These are phyloP conservation scores for Paecilomyces sp. DNA, from an alignment of 2,329 filamentous ascomycete genomes.

Conservation along the genomic window DNA sequence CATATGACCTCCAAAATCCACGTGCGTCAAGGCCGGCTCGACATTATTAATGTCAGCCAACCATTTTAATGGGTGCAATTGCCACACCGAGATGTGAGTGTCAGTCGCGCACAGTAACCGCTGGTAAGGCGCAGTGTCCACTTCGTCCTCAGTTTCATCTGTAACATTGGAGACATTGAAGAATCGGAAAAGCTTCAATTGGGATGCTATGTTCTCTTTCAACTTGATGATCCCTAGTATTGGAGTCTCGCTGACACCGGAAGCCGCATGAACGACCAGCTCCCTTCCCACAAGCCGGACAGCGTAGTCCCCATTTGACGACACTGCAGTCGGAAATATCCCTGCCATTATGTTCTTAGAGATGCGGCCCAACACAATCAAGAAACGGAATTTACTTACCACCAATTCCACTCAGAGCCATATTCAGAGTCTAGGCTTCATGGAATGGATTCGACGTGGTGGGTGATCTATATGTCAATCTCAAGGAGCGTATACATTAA, in stretches of 20 bases:
- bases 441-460: not conserved
- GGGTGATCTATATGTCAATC: not conserved
- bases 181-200: slow-evolving; percentile 25
- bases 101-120: slow-evolving; percentile 28
- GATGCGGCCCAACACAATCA: not conserved
- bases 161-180: slow-evolving; percentile 8
- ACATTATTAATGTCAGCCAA: slow-evolving; percentile 34
- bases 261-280: slow-evolving; percentile 23
- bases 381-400: not conserved
- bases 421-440: not conserved
- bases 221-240: slow-evolving; percentile 23
- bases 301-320: slow-evolving; percentile 8
- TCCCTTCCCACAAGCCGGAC: slow-evolving; percentile 16
- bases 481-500: not conserved
- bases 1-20: slow-evolving; percentile 31
- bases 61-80: slow-evolving; percentile 27
- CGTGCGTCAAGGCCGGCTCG: slow-evolving; percentile 24
- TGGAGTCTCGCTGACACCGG: slow-evolving; percentile 19
- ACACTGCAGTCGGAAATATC: slow-evolving; percentile 14
- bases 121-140: slow-evolving; percentile 13
- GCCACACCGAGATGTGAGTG: slow-evolving; percentile 28
- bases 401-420: not conserved
- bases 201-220: slow-evolving; percentile 18
- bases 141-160: not conserved
- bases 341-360: not conserved